Conservation (phyloP, 305 asterid species). For the Fraxinus sp. region DNA sequence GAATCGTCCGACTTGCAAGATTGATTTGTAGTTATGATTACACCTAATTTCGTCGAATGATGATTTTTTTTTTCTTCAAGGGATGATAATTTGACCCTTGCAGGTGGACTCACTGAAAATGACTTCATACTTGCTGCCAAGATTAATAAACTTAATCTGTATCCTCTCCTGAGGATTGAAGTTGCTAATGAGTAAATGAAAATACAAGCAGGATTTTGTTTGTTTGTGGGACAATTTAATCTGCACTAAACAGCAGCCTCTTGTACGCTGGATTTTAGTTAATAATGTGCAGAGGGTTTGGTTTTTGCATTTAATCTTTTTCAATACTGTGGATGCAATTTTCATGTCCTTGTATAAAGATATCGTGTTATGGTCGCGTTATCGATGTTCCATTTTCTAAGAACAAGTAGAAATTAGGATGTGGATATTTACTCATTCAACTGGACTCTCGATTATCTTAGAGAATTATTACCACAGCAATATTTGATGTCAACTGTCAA, state of each 20-base stretch:
- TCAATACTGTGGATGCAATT: not conserved
- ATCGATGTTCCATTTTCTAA: not conserved
- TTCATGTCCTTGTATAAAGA: not conserved
- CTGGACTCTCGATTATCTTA: not conserved
- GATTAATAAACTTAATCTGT: slow-evolving; percentile 33
- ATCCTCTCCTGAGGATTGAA: slow-evolving; percentile 37
- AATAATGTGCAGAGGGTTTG: not conserved
- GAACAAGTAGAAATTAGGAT: not conserved
- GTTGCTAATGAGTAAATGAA: slow-evolving; percentile 10
- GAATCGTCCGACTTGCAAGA: not conserved
- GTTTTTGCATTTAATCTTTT: not conserved
- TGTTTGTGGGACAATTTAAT: slow-evolving; percentile 2
- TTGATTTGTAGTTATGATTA: not conserved
- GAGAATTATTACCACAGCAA: not conserved
- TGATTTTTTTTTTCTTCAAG: not conserved
- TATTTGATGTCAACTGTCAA: not conserved
- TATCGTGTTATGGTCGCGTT: not conserved
- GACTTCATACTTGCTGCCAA: slow-evolving; percentile 55
- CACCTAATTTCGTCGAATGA: not conserved
- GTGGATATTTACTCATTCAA: not conserved
- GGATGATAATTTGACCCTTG: not conserved
- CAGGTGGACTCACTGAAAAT: slow-evolving; percentile 54
- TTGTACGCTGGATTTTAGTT: not conserved
- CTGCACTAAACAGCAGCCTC: not conserved
- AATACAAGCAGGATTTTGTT: not conserved